A percentile compares a stretch with the other conserved stretches of the same genome.
Evolutionary conservation across 129 eudicot species (phyloP).

Genomic region (Rutidosis leptorrhynchoides): DNA sequence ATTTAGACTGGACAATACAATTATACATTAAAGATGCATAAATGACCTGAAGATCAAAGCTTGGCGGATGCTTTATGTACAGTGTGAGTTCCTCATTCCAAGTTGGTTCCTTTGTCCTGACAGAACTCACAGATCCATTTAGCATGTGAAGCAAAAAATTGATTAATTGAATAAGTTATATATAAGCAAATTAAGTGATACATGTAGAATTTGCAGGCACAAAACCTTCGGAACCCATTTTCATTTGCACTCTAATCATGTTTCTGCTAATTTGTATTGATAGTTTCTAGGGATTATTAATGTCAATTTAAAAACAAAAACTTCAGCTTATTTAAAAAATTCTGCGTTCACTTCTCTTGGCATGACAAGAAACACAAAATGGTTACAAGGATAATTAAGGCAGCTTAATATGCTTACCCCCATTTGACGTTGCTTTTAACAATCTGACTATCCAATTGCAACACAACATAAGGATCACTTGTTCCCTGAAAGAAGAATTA

Average conservation of each 20-base stretch:
- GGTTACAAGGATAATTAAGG: neutral
- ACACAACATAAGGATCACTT: conserved; percentile 87
- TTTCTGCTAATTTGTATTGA: neutral
- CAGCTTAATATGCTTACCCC: conserved; percentile 55
- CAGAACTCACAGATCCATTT: conserved; percentile 17
- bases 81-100: conserved; percentile 89
- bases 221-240: neutral
- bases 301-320: neutral
- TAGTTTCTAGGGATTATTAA: neutral
- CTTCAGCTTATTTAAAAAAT: conserved; percentile 1
- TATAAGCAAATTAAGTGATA: neutral
- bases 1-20: neutral
- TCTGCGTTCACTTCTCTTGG: neutral
- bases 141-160: conserved; percentile 14
- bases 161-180: neutral
- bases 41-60: conserved; percentile 62
- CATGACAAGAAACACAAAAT: neutral
- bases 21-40: conserved; percentile 12
- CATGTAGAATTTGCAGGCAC: neutral
- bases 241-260: neutral
- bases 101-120: conserved; percentile 92
- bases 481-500: conserved; percentile 67
- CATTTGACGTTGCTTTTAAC: conserved; percentile 84
- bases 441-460: conserved; percentile 78
- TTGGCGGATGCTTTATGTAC: conserved; percentile 67